These are phyloP conservation scores for Carex myosuroides DNA, from an alignment of 176 grass and related monocot species.

Conservation along the genomic window DNA sequence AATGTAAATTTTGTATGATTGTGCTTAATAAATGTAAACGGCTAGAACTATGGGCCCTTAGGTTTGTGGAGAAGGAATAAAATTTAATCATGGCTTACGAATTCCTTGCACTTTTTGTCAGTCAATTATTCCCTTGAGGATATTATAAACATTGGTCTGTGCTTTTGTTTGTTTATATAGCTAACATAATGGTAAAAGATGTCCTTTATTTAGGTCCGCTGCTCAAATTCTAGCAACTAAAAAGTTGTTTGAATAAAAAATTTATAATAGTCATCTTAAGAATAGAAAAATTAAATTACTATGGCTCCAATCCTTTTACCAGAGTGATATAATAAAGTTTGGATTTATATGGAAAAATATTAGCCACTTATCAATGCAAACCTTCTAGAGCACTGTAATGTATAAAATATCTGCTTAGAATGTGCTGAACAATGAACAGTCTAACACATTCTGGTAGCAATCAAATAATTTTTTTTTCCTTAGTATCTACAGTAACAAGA, in stretches of 20 bases:
- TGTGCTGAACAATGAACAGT: not conserved
- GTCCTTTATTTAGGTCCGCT: not conserved
- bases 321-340: not conserved
- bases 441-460: not conserved
- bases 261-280: not conserved
- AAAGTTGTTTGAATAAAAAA: not conserved
- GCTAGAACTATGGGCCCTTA: not conserved
- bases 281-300: not conserved
- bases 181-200: not conserved
- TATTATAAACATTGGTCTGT: not conserved
- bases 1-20: constrained; percentile 16
- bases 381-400: not conserved
- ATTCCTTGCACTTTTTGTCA: not conserved
- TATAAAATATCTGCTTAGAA: not conserved
- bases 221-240: not conserved
- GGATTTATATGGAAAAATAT: not conserved
- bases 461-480: not conserved
- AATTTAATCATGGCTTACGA: not conserved
- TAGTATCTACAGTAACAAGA: not conserved
- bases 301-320: not conserved
- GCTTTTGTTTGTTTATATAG: not conserved
- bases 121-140: not conserved
- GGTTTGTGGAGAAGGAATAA: not conserved
- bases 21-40: constrained; percentile 12
- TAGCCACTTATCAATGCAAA: not conserved